Base-by-base conservation (phyloP, 2,329 filamentous ascomycete species). In the Neoascochyta sp. region DNA sequence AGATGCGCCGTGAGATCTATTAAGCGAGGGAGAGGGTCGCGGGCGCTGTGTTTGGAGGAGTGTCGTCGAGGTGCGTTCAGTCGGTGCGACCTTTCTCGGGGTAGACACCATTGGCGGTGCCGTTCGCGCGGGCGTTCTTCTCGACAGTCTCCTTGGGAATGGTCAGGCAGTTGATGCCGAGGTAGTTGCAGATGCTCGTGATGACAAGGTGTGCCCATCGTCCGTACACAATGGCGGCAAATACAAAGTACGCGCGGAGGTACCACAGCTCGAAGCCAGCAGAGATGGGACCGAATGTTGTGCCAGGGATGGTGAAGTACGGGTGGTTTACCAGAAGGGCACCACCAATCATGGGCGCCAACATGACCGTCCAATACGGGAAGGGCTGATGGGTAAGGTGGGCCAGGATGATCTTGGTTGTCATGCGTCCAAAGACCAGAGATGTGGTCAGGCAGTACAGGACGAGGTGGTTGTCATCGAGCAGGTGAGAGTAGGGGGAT, bases 361-460 rank as follows among this genome's bases (percentile, higher is more conserved):
- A 74, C 76, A 96, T 85, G 27, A 92, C 76, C 8, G 92, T 96
- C 88, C 89, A 96, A 74, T 86, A 93, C 1, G 92, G 92, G 66
- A 96, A 98, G 3, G 90, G 86, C 62, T 96, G 92, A 42, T 80
- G 80, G 2, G 92, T 92, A 29, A 98, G 73, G 64, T 98, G 92
- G 3, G 92, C 90, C 11, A 98, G 80, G 57, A 98, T 98, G 65
- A 96, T 96, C 71, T 96, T 98, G 21, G 92, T 98, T 0, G 92
- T 96, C 82, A 98, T 88, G 47, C 92, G 83, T 19, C 92, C 92
- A 63, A 98, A 96, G 36, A 95, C 92, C 52, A 96, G 89, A n/a
- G 86, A 85, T 73, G 96, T 84, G 37, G 86, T 94, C 38, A 94
- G 67, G 69, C 89, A 95, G 64, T 95, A 94, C 25, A 96, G 76